Conservation (phyloP, 768 basidiomycete species). For the Podaxis mareebaensis region DNA sequence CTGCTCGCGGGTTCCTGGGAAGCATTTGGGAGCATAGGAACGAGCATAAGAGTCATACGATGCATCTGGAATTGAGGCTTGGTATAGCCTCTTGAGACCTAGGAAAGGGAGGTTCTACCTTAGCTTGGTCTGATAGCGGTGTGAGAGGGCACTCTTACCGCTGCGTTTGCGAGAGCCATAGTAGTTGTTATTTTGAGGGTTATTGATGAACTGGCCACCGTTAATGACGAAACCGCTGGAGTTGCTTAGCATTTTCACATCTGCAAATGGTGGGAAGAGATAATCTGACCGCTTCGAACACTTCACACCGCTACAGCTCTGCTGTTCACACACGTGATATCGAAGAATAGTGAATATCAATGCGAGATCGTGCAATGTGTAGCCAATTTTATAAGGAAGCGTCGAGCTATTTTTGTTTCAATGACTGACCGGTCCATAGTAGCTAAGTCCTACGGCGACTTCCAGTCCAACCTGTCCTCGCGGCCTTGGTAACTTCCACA, state of each 20-base stretch:
- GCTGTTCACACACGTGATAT: too few species aligned
- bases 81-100: neutral
- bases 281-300: neutral
- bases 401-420: too few species aligned
- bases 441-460: too few species aligned
- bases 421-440: too few species aligned
- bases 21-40: neutral
- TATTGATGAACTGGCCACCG: neutral
- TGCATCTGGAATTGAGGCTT: neutral
- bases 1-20: neutral
- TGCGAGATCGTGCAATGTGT: too few species aligned
- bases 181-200: neutral
- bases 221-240: neutral
- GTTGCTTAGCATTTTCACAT: neutral
- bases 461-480: too few species aligned
- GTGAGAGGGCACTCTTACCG: neutral
- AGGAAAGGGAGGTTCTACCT: neutral
- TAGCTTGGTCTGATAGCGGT: neutral
- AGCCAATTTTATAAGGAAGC: too few species aligned
- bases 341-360: too few species aligned
- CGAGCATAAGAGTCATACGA: neutral
- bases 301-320: too few species aligned
- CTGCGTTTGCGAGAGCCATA: neutral
- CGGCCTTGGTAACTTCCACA: too few species aligned
- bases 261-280: neutral